Evolutionary conservation across 1,284 basidiomycete genomes (phyloP).

Genomic region (Cryptococcus wingfieldii): DNA sequence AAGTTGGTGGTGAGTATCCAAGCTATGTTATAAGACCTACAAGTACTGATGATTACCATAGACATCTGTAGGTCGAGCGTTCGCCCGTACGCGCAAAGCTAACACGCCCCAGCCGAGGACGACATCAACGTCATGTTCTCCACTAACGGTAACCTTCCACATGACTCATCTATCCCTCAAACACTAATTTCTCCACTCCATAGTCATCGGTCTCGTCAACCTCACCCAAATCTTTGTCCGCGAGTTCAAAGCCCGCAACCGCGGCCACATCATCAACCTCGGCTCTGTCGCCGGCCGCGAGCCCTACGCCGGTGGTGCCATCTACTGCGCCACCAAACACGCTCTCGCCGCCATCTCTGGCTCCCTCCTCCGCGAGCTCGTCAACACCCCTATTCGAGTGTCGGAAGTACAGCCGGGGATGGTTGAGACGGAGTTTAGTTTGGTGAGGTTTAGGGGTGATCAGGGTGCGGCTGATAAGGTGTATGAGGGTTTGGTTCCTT

Average conservation of each 20-base stretch:
- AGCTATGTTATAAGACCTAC: too few species aligned
- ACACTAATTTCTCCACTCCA: neutral
- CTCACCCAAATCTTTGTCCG: slow-evolving; percentile 43
- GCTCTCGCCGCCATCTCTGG: slow-evolving; percentile 87
- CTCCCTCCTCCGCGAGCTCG: slow-evolving; percentile 74
- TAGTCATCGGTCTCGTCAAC: slow-evolving; percentile 43
- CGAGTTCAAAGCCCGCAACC: slow-evolving; percentile 84
- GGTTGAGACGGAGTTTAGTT: slow-evolving; percentile 62
- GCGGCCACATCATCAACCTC: slow-evolving; percentile 66
- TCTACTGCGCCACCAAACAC: slow-evolving; percentile 52
- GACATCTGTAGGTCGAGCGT: neutral
- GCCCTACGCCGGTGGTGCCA: slow-evolving; percentile 71
- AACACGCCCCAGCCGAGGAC: slow-evolving; percentile 21
- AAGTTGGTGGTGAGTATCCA: slow-evolving; percentile 39
- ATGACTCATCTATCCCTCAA: neutral
- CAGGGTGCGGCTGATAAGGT: slow-evolving; percentile 73
- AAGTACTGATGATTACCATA: neutral
- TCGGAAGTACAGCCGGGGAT: slow-evolving; percentile 79
- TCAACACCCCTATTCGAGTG: slow-evolving; percentile 85
- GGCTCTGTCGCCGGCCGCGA: slow-evolving; percentile 91
- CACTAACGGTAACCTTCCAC: slow-evolving; percentile 60
- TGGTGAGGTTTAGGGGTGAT: slow-evolving; percentile 83
- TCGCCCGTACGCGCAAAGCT: neutral
- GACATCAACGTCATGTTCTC: slow-evolving; percentile 68
- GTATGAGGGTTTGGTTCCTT: slow-evolving; percentile 69